Conservation (phyloP, 164 flowering plant species). For the Buxus sempervirens region DNA sequence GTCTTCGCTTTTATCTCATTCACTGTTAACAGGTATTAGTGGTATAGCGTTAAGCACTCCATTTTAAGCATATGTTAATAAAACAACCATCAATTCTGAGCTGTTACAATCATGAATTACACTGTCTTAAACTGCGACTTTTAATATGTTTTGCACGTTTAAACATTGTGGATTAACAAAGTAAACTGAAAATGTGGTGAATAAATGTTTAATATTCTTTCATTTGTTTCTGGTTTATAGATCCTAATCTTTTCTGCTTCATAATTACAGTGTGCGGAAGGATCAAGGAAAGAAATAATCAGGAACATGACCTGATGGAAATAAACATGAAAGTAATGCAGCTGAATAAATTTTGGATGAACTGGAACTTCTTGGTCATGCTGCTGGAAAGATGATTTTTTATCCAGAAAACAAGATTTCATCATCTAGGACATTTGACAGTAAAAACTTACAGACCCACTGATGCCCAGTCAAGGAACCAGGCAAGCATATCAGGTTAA, state of each 20-base stretch:
- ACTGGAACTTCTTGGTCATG: neutral
- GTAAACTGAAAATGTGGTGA: too few species aligned
- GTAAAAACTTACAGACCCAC: constrained; percentile 4
- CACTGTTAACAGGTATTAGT: too few species aligned
- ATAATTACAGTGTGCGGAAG: constrained; percentile 16
- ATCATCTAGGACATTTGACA: neutral
- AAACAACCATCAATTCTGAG: too few species aligned
- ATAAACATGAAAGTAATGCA: constrained; percentile 3
- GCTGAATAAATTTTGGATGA: neutral
- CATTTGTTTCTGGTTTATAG: too few species aligned
- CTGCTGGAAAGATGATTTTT: neutral
- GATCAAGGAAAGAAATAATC: constrained; percentile 10
- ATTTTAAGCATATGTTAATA: too few species aligned
- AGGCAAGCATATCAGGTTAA: constrained; percentile 8
- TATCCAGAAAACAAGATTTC: neutral
- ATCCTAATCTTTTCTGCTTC: neutral
- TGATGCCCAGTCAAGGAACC: neutral
- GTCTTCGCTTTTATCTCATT: too few species aligned
- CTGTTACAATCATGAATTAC: too few species aligned
- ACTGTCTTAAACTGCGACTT: too few species aligned
- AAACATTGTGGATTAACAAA: too few species aligned
- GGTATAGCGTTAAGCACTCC: too few species aligned
- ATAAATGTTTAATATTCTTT: too few species aligned
- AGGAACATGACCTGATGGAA: constrained; percentile 21
- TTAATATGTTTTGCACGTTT: too few species aligned